Evolutionary conservation across 768 basidiomycete species (phyloP).

Genomic region (Xerocomus brunneocitrinus): DNA sequence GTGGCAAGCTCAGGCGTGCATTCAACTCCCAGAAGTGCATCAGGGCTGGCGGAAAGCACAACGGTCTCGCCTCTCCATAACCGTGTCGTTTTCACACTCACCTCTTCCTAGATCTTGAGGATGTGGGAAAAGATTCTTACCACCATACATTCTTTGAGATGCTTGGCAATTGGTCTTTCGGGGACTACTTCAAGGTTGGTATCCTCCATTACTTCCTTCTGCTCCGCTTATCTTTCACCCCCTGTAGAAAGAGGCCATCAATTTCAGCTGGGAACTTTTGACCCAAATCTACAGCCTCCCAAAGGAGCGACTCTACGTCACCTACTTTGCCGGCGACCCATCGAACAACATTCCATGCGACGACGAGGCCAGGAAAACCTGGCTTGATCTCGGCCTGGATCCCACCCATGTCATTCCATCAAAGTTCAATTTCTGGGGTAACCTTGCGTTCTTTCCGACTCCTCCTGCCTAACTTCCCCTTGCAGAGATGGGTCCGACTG

Average conservation of each 20-base stretch:
- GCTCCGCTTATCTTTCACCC: slow-evolving; percentile 3
- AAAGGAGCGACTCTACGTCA: slow-evolving; percentile 89
- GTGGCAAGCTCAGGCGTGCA: slow-evolving; percentile 87
- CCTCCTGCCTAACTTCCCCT: slow-evolving; percentile 2
- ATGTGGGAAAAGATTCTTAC: slow-evolving; percentile 98
- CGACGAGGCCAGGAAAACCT: slow-evolving; percentile 79
- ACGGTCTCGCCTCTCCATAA: slow-evolving; percentile 49
- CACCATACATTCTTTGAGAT: slow-evolving; percentile 99
- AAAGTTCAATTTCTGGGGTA: slow-evolving; percentile 99
- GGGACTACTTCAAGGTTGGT: slow-evolving; percentile 96
- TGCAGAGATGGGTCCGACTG: slow-evolving; percentile 96
- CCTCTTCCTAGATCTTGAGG: slow-evolving; percentile 75
- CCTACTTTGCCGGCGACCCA: slow-evolving; percentile 96
- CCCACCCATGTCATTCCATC: slow-evolving; percentile 91
- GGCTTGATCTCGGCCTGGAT: slow-evolving; percentile 83
- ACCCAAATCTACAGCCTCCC: slow-evolving; percentile 86
- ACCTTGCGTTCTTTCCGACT: slow-evolving; percentile 18
- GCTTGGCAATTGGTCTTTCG: slow-evolving; percentile 99
- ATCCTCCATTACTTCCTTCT: neutral
- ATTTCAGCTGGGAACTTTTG: slow-evolving; percentile 91
- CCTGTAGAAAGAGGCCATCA: slow-evolving; percentile 83
- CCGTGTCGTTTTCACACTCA: slow-evolving; percentile 1
- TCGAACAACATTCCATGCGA: slow-evolving; percentile 83
- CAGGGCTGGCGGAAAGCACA: slow-evolving; percentile 97
- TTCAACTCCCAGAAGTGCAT: slow-evolving; percentile 99